Percentiles rank a stretch among this genome's conserved stretches.
These are phyloP conservation scores for Lentinula boryana DNA, from an alignment of 768 basidiomycete genomes.

Conservation along the genomic window DNA sequence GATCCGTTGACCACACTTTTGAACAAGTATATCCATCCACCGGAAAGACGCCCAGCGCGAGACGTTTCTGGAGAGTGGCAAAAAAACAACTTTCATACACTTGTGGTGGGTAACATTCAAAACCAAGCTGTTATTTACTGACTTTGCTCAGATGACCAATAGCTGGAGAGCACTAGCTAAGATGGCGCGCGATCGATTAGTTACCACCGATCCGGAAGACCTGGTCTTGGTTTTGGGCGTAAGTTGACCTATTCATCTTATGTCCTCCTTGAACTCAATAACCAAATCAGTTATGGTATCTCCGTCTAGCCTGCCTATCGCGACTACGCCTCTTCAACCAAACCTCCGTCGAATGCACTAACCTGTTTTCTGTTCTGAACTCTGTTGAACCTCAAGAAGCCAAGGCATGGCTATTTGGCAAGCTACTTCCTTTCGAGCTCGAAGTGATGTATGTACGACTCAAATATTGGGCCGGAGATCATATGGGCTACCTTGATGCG, in stretches of 20 bases:
- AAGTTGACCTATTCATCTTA: slow-evolving; percentile 21
- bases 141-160: slow-evolving; percentile 65
- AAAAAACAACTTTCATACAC: slow-evolving; percentile 64
- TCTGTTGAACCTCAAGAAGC: slow-evolving; percentile 46
- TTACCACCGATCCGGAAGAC: slow-evolving; percentile 65
- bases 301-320: slow-evolving; percentile 72
- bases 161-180: slow-evolving; percentile 82
- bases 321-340: slow-evolving; percentile 84
- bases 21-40: slow-evolving; percentile 77
- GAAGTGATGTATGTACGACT: slow-evolving; percentile 70
- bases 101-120: slow-evolving; percentile 56
- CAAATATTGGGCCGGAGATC: slow-evolving; percentile 78
- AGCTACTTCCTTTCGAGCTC: slow-evolving; percentile 52
- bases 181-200: slow-evolving; percentile 77
- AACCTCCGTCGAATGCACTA: slow-evolving; percentile 77
- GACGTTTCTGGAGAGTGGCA: slow-evolving; percentile 75
- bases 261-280: not conserved
- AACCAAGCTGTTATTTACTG: slow-evolving; percentile 12
- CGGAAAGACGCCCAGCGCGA: slow-evolving; percentile 67
- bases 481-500: slow-evolving; percentile 75
- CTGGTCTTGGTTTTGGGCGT: slow-evolving; percentile 60
- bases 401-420: slow-evolving; percentile 55
- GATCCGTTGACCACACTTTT: slow-evolving; percentile 78
- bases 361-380: slow-evolving; percentile 68
- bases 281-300: slow-evolving; percentile 65